Base-by-base conservation (phyloP, 495 filamentous ascomycete species). In the Ramalina intermedia region DNA sequence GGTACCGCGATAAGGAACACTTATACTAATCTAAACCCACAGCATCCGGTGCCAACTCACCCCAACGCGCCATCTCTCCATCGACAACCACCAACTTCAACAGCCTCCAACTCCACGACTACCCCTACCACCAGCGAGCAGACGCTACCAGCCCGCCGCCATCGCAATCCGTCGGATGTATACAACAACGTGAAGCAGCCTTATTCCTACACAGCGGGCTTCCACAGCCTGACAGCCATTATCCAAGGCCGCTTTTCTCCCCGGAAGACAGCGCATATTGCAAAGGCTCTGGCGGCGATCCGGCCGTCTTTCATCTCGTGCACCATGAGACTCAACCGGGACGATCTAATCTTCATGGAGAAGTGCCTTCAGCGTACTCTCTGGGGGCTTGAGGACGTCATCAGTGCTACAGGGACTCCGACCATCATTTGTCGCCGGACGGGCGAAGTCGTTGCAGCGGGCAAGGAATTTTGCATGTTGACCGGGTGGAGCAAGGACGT, bases 321-420 rank as follows among this genome's bases (percentile, higher is more conserved):
- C 48, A 89, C 83, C 20, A 82, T 81, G 52, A 86, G 81, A 3
- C 68, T 96, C 35, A 87, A 85, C 48, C 70, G 78, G 24, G 78
- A 89, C 58, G 91, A 98, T 61, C 74, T 96, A 17, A 80, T 98
- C 20, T 95, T 96, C 66, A 93, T 91, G 85, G 91, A 98, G 63
- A 89, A 93, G 62, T 89, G 84, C 60, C 86, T 96, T 59, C 91
- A 98, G 61, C 84, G 91, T 37, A 88, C 84, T 1, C 72, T 98
- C 12, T 85, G 81, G 61, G 87, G 93, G 58, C 91, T 94, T 55
- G 85, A 96, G 53, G 86, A 91, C 49, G 89, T 88, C 57, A 85
- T 94, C 72, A 81, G 84, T 49, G 78, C 82, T 42, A 84, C 79
- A 50, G 85, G 85, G 35, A 93, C 88, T 20, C 91, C 91, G 14